Base-by-base conservation (phyloP, 805 yeast genomes). In the Jamesozyma gamospora region DNA sequence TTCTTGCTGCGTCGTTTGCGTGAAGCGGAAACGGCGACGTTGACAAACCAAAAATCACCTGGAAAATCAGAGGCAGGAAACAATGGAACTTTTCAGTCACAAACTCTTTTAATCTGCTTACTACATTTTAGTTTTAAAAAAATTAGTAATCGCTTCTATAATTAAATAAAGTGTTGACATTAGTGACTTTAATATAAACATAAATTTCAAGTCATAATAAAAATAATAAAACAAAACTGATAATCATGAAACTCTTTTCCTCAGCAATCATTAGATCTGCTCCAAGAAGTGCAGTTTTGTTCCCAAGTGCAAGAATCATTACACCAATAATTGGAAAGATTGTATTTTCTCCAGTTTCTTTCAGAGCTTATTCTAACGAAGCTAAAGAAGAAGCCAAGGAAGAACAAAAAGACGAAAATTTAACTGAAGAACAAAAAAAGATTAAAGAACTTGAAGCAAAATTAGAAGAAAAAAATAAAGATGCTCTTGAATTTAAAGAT, bases 401-500 rank as follows among this genome's bases (percentile, higher is more conserved):
- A 13, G n/a, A 34, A 13, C 42, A 50, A 24, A 40, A 46, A 16
- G 49, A 44, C n/a, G 43, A 35, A 25, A 34, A 39, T 21, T 40
- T 48, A 29, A 51, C 53, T 21, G 55, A 47, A 24, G 60, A 56
- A 28, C 52, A 50, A 35, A 43, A 48, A 15, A 46, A 48, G 31
- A 47, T 62, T 17, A 63, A 65, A 41, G 67, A 61, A 32, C 41
- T 79, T 45, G 67, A 74, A 54, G 65, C 63, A 21, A 77, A 81
- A 58, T 65, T 76, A 46, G 71, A 63, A 28, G 68, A 69, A 40
- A 84, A 78, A 57, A 79, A 73, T 51, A 78, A 77, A 56, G 95
- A 87, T 47, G 69, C 72, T 47, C 87, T 87, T 19, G 86, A 82
- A 51, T 67, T 82, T 66, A 87, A 85, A 63, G 94, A 86, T 62